Conservation (phyloP, 2,329 filamentous ascomycete species). For the Setomelanomma holmii region DNA sequence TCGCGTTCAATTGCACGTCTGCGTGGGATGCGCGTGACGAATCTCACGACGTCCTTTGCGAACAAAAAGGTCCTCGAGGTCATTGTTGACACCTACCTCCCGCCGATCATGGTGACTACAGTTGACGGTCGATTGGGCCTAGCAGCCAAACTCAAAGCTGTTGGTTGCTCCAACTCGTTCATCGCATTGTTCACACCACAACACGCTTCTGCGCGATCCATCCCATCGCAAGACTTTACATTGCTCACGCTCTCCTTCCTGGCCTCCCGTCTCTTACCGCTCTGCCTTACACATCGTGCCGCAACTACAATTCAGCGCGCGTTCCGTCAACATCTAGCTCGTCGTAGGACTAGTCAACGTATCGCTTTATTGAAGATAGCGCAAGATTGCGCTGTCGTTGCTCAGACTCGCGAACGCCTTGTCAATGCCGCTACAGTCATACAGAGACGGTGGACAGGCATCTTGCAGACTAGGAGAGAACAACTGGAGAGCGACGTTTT, state of each 20-base stretch:
- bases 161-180: conserved; percentile 56
- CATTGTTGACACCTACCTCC: conserved; percentile 65
- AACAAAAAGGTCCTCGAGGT: conserved; percentile 61
- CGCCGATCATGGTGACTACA: conserved; percentile 19
- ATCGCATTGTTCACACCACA: conserved; percentile 50
- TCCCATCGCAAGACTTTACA: conserved; percentile 63
- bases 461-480: conserved; percentile 45
- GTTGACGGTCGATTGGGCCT: conserved; percentile 25
- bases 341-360: conserved; percentile 40
- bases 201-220: conserved; percentile 36
- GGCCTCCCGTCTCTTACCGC: conserved; percentile 63
- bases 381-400: conserved; percentile 56
- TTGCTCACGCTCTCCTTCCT: conserved; percentile 66
- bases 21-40: conserved; percentile 56
- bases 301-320: conserved; percentile 60
- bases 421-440: conserved; percentile 51
- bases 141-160: conserved; percentile 46
- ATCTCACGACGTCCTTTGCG: conserved; percentile 66
- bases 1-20: conserved; percentile 58
- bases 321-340: conserved; percentile 53
- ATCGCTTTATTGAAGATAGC: conserved; percentile 53
- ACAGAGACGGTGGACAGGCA: conserved; percentile 54
- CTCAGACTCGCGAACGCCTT: conserved; percentile 53
- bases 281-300: conserved; percentile 58
- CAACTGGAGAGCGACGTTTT: conserved; percentile 48